A percentile compares a stretch with the other conserved stretches of the same genome.
phyloP scores from a whole-genome alignment of 441 rosid species.

The Lepidium campestre region DNA sequence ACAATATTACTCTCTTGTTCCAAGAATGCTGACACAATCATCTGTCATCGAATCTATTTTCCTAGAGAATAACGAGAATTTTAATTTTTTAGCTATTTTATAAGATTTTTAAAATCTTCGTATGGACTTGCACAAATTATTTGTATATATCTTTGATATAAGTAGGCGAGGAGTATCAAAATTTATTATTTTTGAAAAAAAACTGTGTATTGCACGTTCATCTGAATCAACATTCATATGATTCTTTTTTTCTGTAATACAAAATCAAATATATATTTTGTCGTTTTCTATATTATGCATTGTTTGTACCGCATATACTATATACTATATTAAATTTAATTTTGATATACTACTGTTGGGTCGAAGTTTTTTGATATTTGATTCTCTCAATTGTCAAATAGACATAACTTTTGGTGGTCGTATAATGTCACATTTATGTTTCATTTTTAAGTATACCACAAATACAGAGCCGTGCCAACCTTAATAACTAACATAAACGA shows the following conservation, averaged over 20 bases:
- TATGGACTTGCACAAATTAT: background rate
- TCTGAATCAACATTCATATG: background rate
- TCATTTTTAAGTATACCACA: no score
- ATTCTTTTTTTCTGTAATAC: background rate
- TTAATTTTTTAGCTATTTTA: no score
- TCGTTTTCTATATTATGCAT: background rate
- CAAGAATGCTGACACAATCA: no score
- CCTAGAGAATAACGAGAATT: no score
- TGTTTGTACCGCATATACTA: background rate
- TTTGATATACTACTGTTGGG: background rate
- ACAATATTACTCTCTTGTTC: no score
- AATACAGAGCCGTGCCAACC: no score
- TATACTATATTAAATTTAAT: background rate
- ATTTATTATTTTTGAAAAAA: background rate
- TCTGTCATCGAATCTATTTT: no score
- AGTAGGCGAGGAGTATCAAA: background rate
- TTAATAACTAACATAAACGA: no score
- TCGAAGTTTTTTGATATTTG: background rate
- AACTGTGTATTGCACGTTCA: constrained; percentile 28
- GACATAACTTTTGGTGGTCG: background rate
- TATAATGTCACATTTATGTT: no score
- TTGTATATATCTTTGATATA: background rate
- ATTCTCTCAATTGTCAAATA: background rate
- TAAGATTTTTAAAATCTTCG: no score
- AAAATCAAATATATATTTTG: background rate